Percentiles rank a stretch among this genome's conserved stretches.
phyloP scores from a whole-genome alignment of 129 eudicot species.

The Flaveria sonorensis region DNA sequence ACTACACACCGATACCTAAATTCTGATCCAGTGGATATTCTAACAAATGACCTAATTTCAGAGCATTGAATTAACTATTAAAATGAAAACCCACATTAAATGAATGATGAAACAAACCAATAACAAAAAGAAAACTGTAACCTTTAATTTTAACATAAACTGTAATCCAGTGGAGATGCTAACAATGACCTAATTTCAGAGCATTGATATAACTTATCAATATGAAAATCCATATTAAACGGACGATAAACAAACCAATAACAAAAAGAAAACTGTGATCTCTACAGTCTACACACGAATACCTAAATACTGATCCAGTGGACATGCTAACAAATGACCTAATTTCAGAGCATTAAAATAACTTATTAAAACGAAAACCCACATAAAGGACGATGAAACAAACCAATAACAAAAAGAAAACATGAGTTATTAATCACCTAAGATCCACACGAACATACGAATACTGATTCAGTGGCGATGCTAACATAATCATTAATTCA shows the following conservation, averaged over 20 bases:
- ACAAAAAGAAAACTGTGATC: not conserved
- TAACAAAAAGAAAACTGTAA: not conserved
- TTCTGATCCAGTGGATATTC: conserved; percentile 23
- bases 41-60: conserved; percentile 3
- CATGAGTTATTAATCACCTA: not conserved
- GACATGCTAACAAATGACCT: conserved; percentile 12
- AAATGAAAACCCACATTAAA: not conserved
- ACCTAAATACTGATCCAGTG: conserved; percentile 12
- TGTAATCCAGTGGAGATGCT: conserved; percentile 24
- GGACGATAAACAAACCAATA: not conserved
- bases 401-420: not conserved
- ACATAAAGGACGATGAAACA: not conserved
- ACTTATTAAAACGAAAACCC: not conserved
- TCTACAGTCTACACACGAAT: not conserved
- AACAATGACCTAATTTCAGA: not conserved
- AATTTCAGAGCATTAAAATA: not conserved
- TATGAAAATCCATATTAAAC: not conserved
- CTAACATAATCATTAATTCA: not conserved
- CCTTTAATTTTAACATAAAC: not conserved
- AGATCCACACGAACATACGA: not conserved
- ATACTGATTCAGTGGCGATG: conserved; percentile 28
- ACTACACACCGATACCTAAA: not conserved
- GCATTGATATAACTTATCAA: not conserved
- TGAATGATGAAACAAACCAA: not conserved
- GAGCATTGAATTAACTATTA: not conserved